These are phyloP conservation scores for Andrographis paniculata DNA, from an alignment of 305 asterid genomes.

Conservation along the genomic window DNA sequence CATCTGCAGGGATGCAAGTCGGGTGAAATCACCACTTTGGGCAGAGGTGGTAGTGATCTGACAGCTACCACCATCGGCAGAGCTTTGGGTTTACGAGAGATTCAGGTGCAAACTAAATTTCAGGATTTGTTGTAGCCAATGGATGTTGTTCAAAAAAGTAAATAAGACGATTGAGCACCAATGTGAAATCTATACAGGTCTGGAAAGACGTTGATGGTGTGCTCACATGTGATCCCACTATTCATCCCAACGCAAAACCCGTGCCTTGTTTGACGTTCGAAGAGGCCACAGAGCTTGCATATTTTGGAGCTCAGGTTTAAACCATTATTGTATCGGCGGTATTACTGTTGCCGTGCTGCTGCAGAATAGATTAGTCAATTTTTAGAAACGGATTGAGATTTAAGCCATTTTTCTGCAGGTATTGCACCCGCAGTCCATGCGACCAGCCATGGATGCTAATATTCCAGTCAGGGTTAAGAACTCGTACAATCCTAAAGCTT, in stretches of 20 bases:
- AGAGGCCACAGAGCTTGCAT: slow-evolving; percentile 79
- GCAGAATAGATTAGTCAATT: no score
- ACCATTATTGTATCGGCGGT: neutral
- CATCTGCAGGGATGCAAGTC: slow-evolving; percentile 46
- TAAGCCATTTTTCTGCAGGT: slow-evolving; percentile 30
- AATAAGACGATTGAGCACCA: neutral
- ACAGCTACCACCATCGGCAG: slow-evolving; percentile 67
- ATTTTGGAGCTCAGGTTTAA: slow-evolving; percentile 70
- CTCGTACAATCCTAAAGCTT: slow-evolving; percentile 66
- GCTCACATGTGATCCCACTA: slow-evolving; percentile 67
- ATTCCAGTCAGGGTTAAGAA: slow-evolving; percentile 79
- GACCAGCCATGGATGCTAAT: slow-evolving; percentile 68
- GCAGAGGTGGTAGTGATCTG: slow-evolving; percentile 80
- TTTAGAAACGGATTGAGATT: slow-evolving; percentile 4
- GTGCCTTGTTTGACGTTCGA: slow-evolving; percentile 70
- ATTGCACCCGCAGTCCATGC: slow-evolving; percentile 73
- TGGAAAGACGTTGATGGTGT: slow-evolving; percentile 82
- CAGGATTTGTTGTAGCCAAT: slow-evolving; percentile 3
- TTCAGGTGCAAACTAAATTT: slow-evolving; percentile 41
- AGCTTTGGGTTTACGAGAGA: slow-evolving; percentile 60
- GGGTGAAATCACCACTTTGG: slow-evolving; percentile 59
- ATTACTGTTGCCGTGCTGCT: neutral
- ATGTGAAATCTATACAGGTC: slow-evolving; percentile 27
- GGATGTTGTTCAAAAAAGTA: neutral
- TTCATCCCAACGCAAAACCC: slow-evolving; percentile 45